Conservation (phyloP, 2,329 filamentous ascomycete genomes). For the Apiospora aurea region DNA sequence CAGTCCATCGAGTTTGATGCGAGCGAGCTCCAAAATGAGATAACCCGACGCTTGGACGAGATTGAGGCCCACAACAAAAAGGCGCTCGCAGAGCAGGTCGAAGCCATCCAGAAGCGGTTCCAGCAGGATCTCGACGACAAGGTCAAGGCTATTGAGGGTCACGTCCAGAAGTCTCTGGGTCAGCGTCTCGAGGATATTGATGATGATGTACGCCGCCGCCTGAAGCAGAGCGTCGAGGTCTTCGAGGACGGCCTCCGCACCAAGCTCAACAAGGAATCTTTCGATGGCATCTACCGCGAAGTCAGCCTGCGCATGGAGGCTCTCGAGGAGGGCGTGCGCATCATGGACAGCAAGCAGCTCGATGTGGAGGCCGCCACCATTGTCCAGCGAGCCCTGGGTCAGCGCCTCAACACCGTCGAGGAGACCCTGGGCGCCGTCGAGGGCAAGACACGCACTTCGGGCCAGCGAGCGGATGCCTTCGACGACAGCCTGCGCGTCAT, state of each 20-base stretch:
- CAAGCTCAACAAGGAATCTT: conserved; percentile 37
- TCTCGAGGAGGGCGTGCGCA: conserved; percentile 36
- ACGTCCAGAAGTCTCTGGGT: conserved; percentile 30
- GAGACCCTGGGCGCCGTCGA: conserved; percentile 32
- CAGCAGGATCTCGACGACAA: conserved; percentile 30
- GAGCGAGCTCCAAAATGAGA: not conserved
- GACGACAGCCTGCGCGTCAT: conserved; percentile 38
- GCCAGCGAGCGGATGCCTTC: conserved; percentile 37
- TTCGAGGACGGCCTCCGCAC: conserved; percentile 34
- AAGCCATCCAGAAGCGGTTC: conserved; percentile 31
- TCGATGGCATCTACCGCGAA: conserved; percentile 34
- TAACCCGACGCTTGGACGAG: not conserved
- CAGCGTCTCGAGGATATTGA: conserved; percentile 33
- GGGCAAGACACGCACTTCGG: conserved; percentile 31
- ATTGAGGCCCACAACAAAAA: conserved; percentile 28
- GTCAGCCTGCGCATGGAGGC: conserved; percentile 35
- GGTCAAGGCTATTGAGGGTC: conserved; percentile 31
- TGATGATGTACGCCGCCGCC: conserved; percentile 33
- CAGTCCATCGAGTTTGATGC: not conserved
- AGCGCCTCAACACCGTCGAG: conserved; percentile 36
- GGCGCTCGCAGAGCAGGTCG: conserved; percentile 31
- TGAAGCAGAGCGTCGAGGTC: conserved; percentile 35
- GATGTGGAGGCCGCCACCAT: conserved; percentile 38
- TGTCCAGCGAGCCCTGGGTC: conserved; percentile 32
- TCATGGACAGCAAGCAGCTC: conserved; percentile 38